Base-by-base conservation (phyloP, 257 asterid genomes). In the Rauvolfia tetraphylla region DNA sequence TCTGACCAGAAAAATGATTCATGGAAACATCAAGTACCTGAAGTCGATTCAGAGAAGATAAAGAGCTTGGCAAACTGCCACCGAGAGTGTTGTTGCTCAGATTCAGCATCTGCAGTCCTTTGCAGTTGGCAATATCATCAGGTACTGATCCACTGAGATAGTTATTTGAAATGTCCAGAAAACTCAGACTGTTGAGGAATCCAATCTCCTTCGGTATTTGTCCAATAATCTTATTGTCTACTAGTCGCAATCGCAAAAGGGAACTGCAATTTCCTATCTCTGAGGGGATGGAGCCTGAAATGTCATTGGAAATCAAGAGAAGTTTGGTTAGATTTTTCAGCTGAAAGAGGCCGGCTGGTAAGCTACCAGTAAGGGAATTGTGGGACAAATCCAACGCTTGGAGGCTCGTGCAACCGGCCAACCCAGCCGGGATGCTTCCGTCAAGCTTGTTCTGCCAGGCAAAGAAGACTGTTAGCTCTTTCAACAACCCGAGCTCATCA, bases 401-500 rank as follows among this genome's bases (percentile, higher is more conserved):
- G 25, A 92, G 92, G 88, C 93, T 90, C 66, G 69, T 61, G 84
- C 93, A 88, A 51, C 92, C 91, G 1, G 90, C 88, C 71, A 92
- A 68, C 9, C 84, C 82, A 6, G 81, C 71, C 14, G 97, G 96
- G 74, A 92, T 87, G 72, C 83, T 87, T 38, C 97, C 97, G 23
- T 89, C 86, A 34, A 92, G 90, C 89, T 83, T 89, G 83, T 92
- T 92, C 76, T 88, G 89, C 97, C 97, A 92, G 1, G 92, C 96
- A 44, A 90, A 90, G 77, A 92, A 89, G 42, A 92, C 88, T 27
- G 78, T 86, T 53, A 90, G 85, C 82, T 81, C 84, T 41, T 82
- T 62, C 75, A 92, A 75, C 10, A 74, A 75, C 7, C 96, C 97
- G 8, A 92, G 77, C 79, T 89, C 97, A 1, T 74, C 71, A 0